phyloP scores from a whole-genome alignment of 2,329 filamentous ascomycete genomes.

The Aspergillus jensenii region DNA sequence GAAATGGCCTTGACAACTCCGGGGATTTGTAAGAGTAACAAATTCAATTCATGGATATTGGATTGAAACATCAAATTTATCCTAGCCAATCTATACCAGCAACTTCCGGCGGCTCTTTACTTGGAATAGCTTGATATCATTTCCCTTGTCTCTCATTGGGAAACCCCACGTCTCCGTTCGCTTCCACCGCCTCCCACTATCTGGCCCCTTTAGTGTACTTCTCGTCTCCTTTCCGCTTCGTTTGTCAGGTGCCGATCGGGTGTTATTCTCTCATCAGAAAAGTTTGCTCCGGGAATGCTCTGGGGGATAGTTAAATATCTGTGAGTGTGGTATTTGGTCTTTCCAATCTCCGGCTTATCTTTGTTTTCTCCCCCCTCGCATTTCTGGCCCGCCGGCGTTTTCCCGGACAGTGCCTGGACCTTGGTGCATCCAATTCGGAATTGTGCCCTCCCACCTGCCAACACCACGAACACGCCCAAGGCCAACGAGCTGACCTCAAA shows the following conservation, averaged over 20 bases:
- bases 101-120: not conserved
- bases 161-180: constrained; percentile 6
- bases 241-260: constrained; percentile 16
- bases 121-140: not conserved
- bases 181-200: constrained; percentile 8
- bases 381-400: constrained; percentile 6
- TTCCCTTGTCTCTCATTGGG: constrained; percentile 1
- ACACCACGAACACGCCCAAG: not conserved
- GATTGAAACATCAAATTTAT: not conserved
- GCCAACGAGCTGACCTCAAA: not conserved
- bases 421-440: constrained; percentile 1
- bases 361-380: constrained; percentile 1
- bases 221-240: constrained; percentile 11
- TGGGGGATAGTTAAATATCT: constrained; percentile 1
- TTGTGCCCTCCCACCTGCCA: constrained; percentile 10
- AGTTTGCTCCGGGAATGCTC: constrained; percentile 2
- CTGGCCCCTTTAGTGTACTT: constrained; percentile 1
- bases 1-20: not conserved
- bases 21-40: not conserved
- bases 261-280: constrained; percentile 13
- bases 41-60: not conserved
- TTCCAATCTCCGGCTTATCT: constrained; percentile 1
- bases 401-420: constrained; percentile 8
- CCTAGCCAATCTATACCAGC: not conserved
- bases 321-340: constrained; percentile 1